These are phyloP conservation scores for Chenopodium suecicum DNA, from an alignment of 148 eudicot species.

Conservation along the genomic window DNA sequence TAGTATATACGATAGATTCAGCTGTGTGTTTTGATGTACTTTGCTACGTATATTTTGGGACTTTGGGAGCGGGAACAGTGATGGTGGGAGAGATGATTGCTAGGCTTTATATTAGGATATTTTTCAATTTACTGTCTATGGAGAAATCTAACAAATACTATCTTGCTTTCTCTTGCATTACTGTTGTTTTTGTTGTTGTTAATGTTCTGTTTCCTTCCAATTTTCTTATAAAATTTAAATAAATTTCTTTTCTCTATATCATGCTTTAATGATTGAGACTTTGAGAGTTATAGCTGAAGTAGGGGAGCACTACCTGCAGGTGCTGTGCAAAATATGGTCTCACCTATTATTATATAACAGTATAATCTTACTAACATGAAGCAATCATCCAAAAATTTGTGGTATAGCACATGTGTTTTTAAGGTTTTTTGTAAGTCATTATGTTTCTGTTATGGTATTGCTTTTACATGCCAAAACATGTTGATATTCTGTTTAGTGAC, in stretches of 20 bases:
- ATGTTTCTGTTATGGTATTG: not conserved
- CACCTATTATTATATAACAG: too few species aligned
- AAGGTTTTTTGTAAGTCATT: not conserved
- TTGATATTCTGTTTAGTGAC: not conserved
- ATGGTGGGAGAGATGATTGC: not conserved
- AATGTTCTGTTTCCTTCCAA: not conserved
- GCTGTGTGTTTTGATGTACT: too few species aligned
- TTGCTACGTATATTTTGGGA: too few species aligned
- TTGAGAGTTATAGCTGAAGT: not conserved
- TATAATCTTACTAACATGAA: too few species aligned
- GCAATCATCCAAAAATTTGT: too few species aligned
- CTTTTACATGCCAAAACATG: not conserved
- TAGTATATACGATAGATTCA: too few species aligned
- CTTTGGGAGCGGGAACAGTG: too few species aligned
- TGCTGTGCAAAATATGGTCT: not conserved
- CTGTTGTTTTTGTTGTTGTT: not conserved
- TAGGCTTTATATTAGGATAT: not conserved
- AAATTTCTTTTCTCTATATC: not conserved
- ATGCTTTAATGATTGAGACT: not conserved
- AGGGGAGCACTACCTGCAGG: not conserved
- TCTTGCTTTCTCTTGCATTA: not conserved
- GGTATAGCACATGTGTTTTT: too few species aligned
- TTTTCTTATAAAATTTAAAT: not conserved
- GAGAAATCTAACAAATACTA: too few species aligned
- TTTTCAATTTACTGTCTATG: not conserved